phyloP scores from a whole-genome alignment of 2,329 filamentous ascomycete genomes.

The Cercospora zeae-maydis region DNA sequence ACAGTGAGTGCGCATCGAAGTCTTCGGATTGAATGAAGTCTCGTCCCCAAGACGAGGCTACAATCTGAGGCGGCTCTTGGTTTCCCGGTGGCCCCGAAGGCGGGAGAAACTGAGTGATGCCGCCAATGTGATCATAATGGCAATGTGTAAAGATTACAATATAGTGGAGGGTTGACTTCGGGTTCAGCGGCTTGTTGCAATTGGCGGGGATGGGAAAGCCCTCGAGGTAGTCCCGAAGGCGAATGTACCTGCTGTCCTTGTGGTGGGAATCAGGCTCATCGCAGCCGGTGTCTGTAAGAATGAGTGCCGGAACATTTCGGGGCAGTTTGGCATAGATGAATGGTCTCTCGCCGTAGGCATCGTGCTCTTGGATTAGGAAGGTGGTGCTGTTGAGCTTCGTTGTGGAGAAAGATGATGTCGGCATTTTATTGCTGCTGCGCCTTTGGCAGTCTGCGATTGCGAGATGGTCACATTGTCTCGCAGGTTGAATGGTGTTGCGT shows the following conservation, averaged over 20 bases:
- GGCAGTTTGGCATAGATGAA: slow-evolving; percentile 48
- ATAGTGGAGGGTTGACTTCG: slow-evolving; percentile 34
- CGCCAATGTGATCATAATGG: slow-evolving; percentile 45
- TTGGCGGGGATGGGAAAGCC: slow-evolving; percentile 39
- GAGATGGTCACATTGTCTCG: background rate
- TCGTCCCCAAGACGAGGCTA: slow-evolving; percentile 39
- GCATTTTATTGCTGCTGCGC: background rate
- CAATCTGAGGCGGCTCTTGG: slow-evolving; percentile 29
- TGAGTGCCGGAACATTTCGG: slow-evolving; percentile 32
- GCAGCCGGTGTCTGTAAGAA: slow-evolving; percentile 49
- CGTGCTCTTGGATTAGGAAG: slow-evolving; percentile 46
- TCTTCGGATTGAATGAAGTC: slow-evolving; percentile 41
- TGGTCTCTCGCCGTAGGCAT: slow-evolving; percentile 44
- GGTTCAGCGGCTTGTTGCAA: slow-evolving; percentile 39
- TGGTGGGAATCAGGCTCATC: slow-evolving; percentile 36
- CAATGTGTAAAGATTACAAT: slow-evolving; percentile 47
- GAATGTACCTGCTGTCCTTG: slow-evolving; percentile 30
- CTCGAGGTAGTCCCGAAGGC: slow-evolving; percentile 45
- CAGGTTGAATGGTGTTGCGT: background rate
- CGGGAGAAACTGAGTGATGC: slow-evolving; percentile 38
- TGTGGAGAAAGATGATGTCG: slow-evolving; percentile 36
- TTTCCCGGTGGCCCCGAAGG: background rate
- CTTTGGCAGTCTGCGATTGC: background rate
- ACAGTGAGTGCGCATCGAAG: slow-evolving; percentile 42
- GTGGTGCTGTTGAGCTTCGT: slow-evolving; percentile 43